phyloP scores from a whole-genome alignment of 2,329 filamentous ascomycete genomes.

The Macrophomina tecta region DNA sequence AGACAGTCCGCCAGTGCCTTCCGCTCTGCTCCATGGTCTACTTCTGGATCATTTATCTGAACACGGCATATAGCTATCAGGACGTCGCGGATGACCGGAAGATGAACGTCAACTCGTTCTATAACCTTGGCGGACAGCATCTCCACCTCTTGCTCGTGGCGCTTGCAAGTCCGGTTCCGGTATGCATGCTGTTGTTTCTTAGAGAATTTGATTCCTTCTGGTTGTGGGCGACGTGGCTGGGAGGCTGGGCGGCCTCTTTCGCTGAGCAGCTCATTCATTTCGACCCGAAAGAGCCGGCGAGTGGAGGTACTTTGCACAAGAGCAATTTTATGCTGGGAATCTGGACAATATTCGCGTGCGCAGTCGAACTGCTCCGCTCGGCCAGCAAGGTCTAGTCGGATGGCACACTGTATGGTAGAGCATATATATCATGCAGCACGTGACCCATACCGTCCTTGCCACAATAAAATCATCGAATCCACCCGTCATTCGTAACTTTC shows the following conservation, averaged over 20 bases:
- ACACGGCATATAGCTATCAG: constrained; percentile 5
- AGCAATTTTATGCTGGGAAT: background rate
- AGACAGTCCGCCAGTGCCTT: background rate
- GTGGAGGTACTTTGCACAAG: background rate
- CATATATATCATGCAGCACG: no score
- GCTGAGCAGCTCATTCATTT: background rate
- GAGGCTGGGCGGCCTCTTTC: background rate
- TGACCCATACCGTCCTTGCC: no score
- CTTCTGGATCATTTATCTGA: background rate
- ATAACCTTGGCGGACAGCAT: background rate
- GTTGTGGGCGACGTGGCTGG: background rate
- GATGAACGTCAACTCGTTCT: constrained; percentile 3
- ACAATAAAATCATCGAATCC: no score
- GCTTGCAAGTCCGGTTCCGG: background rate
- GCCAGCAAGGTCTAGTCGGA: no score
- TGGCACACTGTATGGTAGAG: no score
- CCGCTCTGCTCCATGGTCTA: background rate
- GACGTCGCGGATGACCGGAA: background rate
- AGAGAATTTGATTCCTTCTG: background rate
- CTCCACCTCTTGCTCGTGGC: background rate
- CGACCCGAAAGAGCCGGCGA: background rate
- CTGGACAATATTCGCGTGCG: background rate
- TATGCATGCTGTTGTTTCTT: background rate
- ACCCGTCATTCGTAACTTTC: no score
- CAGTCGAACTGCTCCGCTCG: background rate